phyloP scores from a whole-genome alignment of 2,329 filamentous ascomycete genomes.

The Aaosphaeria arxii region DNA sequence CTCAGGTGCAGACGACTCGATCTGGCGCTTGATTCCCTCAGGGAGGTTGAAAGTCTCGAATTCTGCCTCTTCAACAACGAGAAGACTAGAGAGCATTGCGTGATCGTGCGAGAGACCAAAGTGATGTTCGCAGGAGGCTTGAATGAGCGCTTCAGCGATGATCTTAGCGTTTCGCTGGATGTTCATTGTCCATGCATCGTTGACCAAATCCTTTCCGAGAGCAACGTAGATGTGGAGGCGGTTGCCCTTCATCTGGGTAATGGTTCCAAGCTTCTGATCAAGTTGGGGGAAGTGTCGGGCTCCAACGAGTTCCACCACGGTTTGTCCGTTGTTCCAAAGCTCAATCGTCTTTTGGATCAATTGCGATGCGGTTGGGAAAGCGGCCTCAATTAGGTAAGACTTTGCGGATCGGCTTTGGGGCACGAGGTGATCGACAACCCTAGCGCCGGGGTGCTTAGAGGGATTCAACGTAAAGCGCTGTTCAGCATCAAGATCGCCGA shows the following conservation, averaged over 20 bases:
- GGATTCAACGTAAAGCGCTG: conserved; percentile 1
- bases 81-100: conserved; percentile 5
- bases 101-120: conserved; percentile 13
- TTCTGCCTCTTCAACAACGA: not conserved
- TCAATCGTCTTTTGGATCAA: conserved; percentile 2
- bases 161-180: conserved; percentile 14
- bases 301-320: conserved; percentile 2
- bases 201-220: conserved; percentile 4
- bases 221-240: conserved; percentile 10
- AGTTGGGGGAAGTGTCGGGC: conserved; percentile 1
- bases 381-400: not conserved
- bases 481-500: not conserved
- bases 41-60: conserved; percentile 4
- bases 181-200: conserved; percentile 3
- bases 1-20: conserved; percentile 7
- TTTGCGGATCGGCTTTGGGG: not conserved
- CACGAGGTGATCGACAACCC: conserved; percentile 1
- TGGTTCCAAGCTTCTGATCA: not conserved
- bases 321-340: conserved; percentile 1
- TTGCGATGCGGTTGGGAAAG: conserved; percentile 2
- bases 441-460: conserved; percentile 3
- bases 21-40: conserved; percentile 9
- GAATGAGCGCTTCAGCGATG: conserved; percentile 15
- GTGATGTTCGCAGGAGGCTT: conserved; percentile 11
- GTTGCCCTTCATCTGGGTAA: not conserved